Evolutionary conservation across 345 rosid species (phyloP), one percentile per base, ranked within the genome.

Genomic region (Linum lewisii): DNA sequence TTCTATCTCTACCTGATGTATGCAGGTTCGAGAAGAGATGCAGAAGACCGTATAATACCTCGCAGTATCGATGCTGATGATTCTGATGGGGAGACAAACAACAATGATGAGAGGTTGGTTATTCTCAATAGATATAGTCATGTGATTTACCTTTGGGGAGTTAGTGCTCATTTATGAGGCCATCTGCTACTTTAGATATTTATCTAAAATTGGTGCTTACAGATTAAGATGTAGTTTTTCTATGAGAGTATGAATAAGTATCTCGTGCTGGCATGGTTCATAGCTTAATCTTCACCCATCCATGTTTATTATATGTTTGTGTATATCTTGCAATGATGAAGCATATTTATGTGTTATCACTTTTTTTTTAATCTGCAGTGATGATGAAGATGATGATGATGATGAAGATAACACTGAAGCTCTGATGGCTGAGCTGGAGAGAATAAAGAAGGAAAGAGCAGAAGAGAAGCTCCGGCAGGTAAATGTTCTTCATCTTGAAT

Each of bases 41-140:
- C 73, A 63, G 99, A 89, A 71, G 99, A 85, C 24, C 88, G 99
- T 50, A 80, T 82, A 57, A 54, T 82, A 55, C 97, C 92, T 24
- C 94, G 90, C 54, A 85, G 77, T 67, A 75, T 82, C 37, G 97
- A 93, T 82, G 99, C 99, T 67, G 96, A 90, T 85, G 97, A 90
- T 73, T 90, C 97, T 74, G 97, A 87, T 73, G 81, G 80, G 59
- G 96, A 90, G 56, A 73, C 68, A 60, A 79, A 81, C 70, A 81
- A 82, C 66, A 87, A 75, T 2, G 78, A 77, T 78, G 95, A 81
- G 13, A 83, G 95, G 95, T 90, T 36, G 8, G 14, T 24, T 63
- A 25, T 34, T 63, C 44, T 63, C 63, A 21, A 2, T 61, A 52
- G 25, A 34, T 11, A 22, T 52, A 29, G 2, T 52, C 25, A 24